Percentiles rank a stretch among this genome's conserved stretches.
Evolutionary conservation across 768 basidiomycete species (phyloP).

Genomic region (Mycena galericulata): DNA sequence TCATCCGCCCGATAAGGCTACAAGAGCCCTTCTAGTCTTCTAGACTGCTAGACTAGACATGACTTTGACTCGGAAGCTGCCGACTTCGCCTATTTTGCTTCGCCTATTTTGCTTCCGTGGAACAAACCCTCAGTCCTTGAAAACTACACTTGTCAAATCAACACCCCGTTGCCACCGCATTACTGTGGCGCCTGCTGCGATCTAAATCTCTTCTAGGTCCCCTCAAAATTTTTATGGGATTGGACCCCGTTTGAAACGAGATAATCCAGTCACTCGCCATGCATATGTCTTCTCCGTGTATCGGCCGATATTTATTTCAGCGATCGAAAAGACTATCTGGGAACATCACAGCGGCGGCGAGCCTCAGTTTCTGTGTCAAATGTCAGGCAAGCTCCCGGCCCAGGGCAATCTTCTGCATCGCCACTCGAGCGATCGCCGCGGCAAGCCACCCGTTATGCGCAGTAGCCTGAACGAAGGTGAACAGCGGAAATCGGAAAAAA

Average conservation of each 20-base stretch:
- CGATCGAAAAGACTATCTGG: neutral
- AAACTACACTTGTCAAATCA: constrained; percentile 9
- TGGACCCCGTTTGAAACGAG: neutral
- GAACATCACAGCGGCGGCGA: neutral
- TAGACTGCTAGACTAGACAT: neutral
- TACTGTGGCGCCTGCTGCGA: neutral
- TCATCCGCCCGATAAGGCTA: constrained; percentile 17
- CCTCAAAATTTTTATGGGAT: neutral
- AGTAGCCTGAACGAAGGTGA: no score
- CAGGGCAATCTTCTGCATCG: constrained; percentile 3
- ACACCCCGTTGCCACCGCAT: neutral
- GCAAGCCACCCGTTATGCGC: neutral
- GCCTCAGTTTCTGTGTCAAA: neutral
- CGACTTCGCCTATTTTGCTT: neutral
- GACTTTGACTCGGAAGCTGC: neutral
- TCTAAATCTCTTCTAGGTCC: neutral
- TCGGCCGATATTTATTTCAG: neutral
- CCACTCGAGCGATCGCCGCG: neutral
- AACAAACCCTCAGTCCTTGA: no score
- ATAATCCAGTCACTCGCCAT: no score
- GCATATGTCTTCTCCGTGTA: no score
- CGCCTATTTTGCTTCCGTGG: neutral
- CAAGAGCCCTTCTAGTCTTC: neutral
- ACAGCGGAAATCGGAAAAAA: no score
- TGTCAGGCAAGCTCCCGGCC: neutral